Evolutionary conservation across 805 yeast genomes (phyloP).

Genomic region (Metschnikowia lochheadii): DNA sequence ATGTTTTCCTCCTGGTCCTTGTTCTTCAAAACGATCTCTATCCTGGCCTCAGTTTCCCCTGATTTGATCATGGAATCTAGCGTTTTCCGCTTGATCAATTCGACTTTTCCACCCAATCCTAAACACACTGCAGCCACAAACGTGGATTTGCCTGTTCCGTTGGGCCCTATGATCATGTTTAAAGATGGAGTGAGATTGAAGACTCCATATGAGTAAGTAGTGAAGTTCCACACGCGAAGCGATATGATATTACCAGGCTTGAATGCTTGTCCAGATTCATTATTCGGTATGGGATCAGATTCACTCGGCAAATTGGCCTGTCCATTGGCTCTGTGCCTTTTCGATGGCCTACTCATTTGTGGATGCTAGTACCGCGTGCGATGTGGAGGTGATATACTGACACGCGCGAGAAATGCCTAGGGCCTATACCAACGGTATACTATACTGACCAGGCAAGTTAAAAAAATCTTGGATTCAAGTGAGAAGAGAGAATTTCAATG

Average conservation of each 20-base stretch:
- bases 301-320: background rate
- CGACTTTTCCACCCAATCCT: conserved; percentile 79
- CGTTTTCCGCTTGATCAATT: conserved; percentile 64
- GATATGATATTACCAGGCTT: conserved; percentile 47
- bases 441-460: background rate
- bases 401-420: background rate
- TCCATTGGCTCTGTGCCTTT: conserved; percentile 6
- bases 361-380: background rate
- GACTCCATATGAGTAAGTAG: conserved; percentile 65
- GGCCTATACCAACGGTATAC: background rate
- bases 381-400: background rate
- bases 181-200: conserved; percentile 76
- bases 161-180: conserved; percentile 93
- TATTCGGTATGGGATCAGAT: no score
- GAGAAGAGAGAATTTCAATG: no score
- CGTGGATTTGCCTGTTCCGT: conserved; percentile 94
- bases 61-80: conserved; percentile 69
- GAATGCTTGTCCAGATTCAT: conserved; percentile 7
- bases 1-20: conserved; percentile 29
- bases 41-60: conserved; percentile 45
- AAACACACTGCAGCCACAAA: conserved; percentile 89
- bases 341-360: background rate
- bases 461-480: no score
- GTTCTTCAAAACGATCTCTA: conserved; percentile 51
- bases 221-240: conserved; percentile 56